Evolutionary conservation across 768 basidiomycete genomes (phyloP), one percentile per base, ranked within the genome.

Genomic region (Mrakia frigida): DNA sequence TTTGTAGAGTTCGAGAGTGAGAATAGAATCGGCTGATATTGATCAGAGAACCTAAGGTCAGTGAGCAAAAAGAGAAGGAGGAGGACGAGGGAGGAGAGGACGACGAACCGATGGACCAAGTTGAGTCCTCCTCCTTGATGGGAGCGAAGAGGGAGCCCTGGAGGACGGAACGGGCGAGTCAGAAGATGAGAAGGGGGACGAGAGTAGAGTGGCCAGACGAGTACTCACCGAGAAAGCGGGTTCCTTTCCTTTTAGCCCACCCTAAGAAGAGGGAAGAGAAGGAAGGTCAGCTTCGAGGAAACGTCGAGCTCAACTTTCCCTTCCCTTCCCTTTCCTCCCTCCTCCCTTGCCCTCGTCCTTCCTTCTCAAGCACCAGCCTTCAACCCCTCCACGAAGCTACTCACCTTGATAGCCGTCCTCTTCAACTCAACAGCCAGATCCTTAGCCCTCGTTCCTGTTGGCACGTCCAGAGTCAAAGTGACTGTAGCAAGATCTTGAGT

Each of bases 61-160:
- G 65, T 68, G n/a, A 23, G 63, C 41, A 41, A 59, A 59, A 86
- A 46, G 25, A 37, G 31, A 39, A 28, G 31, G 21, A 25, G 67
- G 3, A 25, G 35, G 21, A 25, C 3, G 7, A 46, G 16, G 25
- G 35, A 28, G 33, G 59, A 53, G 25, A 14, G 28, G 14, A 67
- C 21, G 16, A n/a, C 28, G 63, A 46, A 25, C 95, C 90, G 52
- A 98, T 82, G 10, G 92, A 94, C 97, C 97, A 98, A 21, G 94
- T 96, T 77, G 94, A 96, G 65, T 98, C 97, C 79, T 97, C 97
- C 68, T 97, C 86, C 81, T 95, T 94, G 85, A 98, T 90, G 78
- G 95, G 94, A 80, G 90, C 90, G 85, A 92, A 94, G 52, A 99
- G 86, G 76, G 94, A 91, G 23, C 97, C 97, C n/a, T 87, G 87